phyloP scores from a whole-genome alignment of 2,329 filamentous ascomycete genomes.

The Hymenoscyphus linearis region DNA sequence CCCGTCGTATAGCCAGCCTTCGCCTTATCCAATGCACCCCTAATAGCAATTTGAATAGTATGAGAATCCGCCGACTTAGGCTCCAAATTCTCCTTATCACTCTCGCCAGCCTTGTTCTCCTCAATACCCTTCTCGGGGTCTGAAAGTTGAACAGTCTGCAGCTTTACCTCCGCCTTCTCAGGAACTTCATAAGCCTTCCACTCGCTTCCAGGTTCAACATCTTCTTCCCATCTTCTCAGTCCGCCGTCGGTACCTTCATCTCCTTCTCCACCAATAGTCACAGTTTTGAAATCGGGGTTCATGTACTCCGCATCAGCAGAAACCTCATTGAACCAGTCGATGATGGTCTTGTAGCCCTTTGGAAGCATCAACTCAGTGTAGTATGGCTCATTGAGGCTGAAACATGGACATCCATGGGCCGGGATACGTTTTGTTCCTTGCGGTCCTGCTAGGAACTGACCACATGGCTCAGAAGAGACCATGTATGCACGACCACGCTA shows the following conservation, averaged over 20 bases:
- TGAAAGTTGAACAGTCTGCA: not conserved
- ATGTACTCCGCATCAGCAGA: conserved; percentile 39
- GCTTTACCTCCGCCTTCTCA: not conserved
- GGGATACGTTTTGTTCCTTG: conserved; percentile 34
- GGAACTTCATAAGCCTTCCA: not conserved
- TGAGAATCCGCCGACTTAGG: not conserved
- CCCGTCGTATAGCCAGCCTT: not conserved
- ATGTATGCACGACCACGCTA: conserved; percentile 55
- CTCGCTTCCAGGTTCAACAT: not conserved
- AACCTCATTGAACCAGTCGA: conserved; percentile 58
- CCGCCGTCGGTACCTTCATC: conserved; percentile 12
- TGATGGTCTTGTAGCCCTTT: conserved; percentile 44
- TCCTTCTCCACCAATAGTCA: conserved; percentile 9
- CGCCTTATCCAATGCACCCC: not conserved
- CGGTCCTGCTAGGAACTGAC: conserved; percentile 48
- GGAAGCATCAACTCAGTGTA: conserved; percentile 60
- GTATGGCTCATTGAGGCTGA: conserved; percentile 58
- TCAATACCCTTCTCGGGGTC: not conserved
- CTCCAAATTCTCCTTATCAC: not conserved
- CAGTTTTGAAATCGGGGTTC: conserved; percentile 30
- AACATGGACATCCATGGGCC: conserved; percentile 57
- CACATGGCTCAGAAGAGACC: conserved; percentile 45
- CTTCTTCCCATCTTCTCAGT: not conserved
- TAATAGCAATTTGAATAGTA: not conserved
- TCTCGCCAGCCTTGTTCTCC: not conserved